phyloP scores from a whole-genome alignment of 2,329 filamentous ascomycete species.

The Achaetomium macrosporum region DNA sequence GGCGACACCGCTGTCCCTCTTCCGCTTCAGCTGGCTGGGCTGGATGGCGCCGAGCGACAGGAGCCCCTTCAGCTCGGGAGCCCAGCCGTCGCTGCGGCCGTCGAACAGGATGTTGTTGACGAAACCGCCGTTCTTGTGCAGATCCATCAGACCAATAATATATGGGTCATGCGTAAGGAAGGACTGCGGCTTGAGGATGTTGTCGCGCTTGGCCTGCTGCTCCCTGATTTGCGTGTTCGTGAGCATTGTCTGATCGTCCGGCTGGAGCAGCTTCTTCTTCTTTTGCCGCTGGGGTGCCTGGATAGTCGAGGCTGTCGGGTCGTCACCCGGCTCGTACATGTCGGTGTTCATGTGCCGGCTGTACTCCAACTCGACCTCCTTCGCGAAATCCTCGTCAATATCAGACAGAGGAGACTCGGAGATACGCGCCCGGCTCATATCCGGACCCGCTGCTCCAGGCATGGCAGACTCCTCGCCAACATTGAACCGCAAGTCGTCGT shows the following conservation, averaged over 20 bases:
- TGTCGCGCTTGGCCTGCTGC: constrained; percentile 78
- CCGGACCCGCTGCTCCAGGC: constrained; percentile 39
- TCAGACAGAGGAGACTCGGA: constrained; percentile 67
- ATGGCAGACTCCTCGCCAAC: constrained; percentile 52
- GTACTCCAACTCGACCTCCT: constrained; percentile 55
- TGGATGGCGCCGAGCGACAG: constrained; percentile 80
- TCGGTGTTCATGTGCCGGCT: constrained; percentile 47
- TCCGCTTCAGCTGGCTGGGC: constrained; percentile 80
- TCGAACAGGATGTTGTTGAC: constrained; percentile 82
- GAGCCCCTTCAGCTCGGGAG: constrained; percentile 86
- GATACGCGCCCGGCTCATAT: constrained; percentile 53
- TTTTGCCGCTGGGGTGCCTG: constrained; percentile 64
- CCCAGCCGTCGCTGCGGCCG: constrained; percentile 73
- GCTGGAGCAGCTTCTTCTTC: constrained; percentile 73
- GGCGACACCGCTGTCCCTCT: constrained; percentile 81
- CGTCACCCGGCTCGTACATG: constrained; percentile 56
- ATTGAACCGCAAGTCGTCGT: constrained; percentile 60
- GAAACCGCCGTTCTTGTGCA: constrained; percentile 88
- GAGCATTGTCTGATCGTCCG: constrained; percentile 77
- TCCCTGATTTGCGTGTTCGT: constrained; percentile 73
- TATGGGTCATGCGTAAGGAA: constrained; percentile 86
- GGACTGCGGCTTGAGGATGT: constrained; percentile 74
- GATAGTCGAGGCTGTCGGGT: constrained; percentile 47
- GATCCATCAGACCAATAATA: constrained; percentile 78
- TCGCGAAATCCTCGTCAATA: constrained; percentile 57